Evolutionary conservation across 257 asterid genomes (phyloP).

Genomic region (Salvia hispanica): DNA sequence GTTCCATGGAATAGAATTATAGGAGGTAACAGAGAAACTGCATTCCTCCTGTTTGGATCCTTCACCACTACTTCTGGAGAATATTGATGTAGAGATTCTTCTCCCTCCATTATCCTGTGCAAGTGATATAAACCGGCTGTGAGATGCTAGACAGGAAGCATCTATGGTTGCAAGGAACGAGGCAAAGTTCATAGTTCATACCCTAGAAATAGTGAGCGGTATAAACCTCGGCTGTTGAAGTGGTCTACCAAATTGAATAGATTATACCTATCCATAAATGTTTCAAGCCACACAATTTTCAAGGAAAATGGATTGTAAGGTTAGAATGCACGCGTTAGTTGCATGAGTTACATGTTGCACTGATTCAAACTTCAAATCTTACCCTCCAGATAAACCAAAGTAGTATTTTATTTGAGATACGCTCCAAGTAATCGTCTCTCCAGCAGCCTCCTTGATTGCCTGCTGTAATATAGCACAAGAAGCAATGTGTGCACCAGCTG

Average conservation of each 20-base stretch:
- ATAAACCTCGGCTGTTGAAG: constrained; percentile 74
- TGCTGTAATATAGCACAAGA: constrained; percentile 84
- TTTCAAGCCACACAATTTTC: constrained; percentile 11
- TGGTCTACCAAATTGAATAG: constrained; percentile 67
- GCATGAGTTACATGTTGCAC: background rate
- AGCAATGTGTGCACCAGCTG: constrained; percentile 98
- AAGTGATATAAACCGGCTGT: constrained; percentile 23
- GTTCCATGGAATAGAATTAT: constrained; percentile 85
- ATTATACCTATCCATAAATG: constrained; percentile 68
- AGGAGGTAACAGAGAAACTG: constrained; percentile 77
- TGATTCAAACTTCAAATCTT: constrained; percentile 28
- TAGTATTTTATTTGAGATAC: constrained; percentile 84
- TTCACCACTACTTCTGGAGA: constrained; percentile 79
- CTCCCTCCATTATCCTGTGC: constrained; percentile 94
- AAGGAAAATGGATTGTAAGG: background rate
- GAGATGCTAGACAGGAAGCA: constrained; percentile 5
- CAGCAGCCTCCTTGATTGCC: constrained; percentile 81
- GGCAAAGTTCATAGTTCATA: constrained; percentile 37
- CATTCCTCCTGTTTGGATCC: constrained; percentile 53
- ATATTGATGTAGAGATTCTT: constrained; percentile 63
- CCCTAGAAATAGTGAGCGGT: constrained; percentile 78
- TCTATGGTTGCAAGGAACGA: constrained; percentile 3
- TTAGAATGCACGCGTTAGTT: background rate
- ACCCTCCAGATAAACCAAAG: constrained; percentile 99
- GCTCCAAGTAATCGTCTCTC: constrained; percentile 72